These are phyloP conservation scores for Dryadomyces quercivorus DNA, from an alignment of 2,329 filamentous ascomycete genomes.

Conservation along the genomic window DNA sequence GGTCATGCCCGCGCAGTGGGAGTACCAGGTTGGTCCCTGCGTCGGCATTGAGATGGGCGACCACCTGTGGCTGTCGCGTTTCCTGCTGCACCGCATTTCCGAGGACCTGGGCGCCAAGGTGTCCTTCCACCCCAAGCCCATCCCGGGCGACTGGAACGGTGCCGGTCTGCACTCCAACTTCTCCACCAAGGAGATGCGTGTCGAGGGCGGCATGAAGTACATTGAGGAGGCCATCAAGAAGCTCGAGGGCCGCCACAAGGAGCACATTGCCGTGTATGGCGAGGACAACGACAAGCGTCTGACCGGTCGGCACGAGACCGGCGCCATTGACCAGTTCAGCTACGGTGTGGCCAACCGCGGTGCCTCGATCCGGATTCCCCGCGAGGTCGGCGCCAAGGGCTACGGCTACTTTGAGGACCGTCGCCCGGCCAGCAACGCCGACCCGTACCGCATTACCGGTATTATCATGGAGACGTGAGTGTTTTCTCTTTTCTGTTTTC, in stretches of 20 bases:
- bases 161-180: conserved; percentile 68
- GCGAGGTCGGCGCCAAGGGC: conserved; percentile 60
- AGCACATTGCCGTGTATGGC: conserved; percentile 85
- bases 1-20: conserved; percentile 52
- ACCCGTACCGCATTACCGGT: conserved; percentile 58
- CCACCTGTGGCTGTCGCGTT: conserved; percentile 88
- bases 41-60: conserved; percentile 55
- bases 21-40: conserved; percentile 16
- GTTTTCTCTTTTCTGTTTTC: too few relatives aligned
- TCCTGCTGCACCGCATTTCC: conserved; percentile 64
- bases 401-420: conserved; percentile 52
- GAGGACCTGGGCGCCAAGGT: conserved; percentile 97
- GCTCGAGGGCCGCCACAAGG: conserved; percentile 62
- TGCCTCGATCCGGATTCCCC: conserved; percentile 70
- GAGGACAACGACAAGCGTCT: conserved; percentile 93
- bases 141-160: conserved; percentile 91
- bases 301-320: conserved; percentile 89
- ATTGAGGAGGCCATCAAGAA: conserved; percentile 84
- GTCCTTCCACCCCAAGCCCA: conserved; percentile 90
- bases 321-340: conserved; percentile 82
- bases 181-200: conserved; percentile 78
- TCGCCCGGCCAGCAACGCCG: conserved; percentile 62
- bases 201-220: conserved; percentile 85
- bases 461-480: conserved; percentile 22
- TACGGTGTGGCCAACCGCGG: conserved; percentile 95